These are phyloP conservation scores for Didymella exigua DNA, from an alignment of 2,329 filamentous ascomycete species.

Conservation along the genomic window DNA sequence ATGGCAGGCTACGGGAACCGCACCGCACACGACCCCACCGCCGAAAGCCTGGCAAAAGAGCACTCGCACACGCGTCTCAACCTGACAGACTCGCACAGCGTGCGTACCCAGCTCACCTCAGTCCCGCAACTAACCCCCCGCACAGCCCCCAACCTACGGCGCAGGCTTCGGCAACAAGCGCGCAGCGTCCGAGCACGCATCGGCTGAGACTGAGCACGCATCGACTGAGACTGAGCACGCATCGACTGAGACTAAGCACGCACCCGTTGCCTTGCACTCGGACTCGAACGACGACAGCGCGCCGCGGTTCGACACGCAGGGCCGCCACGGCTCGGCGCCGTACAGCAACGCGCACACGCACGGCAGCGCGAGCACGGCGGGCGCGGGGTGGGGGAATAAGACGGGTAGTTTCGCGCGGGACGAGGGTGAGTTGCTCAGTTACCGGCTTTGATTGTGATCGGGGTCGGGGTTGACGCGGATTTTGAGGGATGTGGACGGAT, in stretches of 20 bases:
- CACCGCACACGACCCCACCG: constrained; percentile 28
- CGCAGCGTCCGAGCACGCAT: too few species aligned
- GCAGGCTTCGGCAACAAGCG: constrained; percentile 15
- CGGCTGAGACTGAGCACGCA: too few species aligned
- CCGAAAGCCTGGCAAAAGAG: constrained; percentile 23
- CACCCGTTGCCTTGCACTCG: background rate
- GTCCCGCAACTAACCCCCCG: background rate
- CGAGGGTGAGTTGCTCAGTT: background rate
- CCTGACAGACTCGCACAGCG: constrained; percentile 28
- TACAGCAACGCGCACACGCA: constrained; percentile 33
- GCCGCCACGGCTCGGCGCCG: constrained; percentile 25
- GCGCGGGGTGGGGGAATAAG: constrained; percentile 50
- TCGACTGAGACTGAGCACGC: too few species aligned
- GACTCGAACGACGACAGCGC: background rate
- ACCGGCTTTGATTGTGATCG: too few species aligned
- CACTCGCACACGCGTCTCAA: constrained; percentile 39
- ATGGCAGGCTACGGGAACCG: constrained; percentile 49
- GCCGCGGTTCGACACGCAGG: background rate
- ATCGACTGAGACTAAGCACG: too few species aligned
- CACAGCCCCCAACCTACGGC: constrained; percentile 9
- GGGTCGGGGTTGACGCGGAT: background rate
- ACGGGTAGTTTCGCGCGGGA: constrained; percentile 31
- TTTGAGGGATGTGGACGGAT: background rate
- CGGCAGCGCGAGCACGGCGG: constrained; percentile 42
- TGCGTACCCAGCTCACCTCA: background rate